phyloP scores from a whole-genome alignment of 2,329 filamentous ascomycete species.

The Venturia effusa region DNA sequence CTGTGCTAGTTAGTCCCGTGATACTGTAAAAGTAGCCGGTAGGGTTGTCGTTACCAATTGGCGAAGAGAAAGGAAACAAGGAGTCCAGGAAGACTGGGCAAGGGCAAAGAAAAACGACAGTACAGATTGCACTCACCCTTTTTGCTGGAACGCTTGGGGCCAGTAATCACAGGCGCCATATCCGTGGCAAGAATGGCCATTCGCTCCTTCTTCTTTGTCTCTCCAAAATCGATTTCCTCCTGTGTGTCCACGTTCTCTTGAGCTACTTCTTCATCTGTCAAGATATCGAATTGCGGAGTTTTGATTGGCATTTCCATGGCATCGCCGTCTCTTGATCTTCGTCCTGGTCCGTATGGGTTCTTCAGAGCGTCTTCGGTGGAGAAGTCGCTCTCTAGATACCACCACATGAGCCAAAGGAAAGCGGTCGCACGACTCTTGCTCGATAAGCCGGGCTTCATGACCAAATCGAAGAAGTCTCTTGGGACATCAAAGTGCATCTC shows the following conservation, averaged over 20 bases:
- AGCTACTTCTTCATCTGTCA: slow-evolving; percentile 55
- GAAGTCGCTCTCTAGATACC: slow-evolving; percentile 94
- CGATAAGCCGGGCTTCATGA: slow-evolving; percentile 79
- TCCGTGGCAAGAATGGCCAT: slow-evolving; percentile 62
- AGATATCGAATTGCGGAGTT: slow-evolving; percentile 54
- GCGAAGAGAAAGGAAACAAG: background rate
- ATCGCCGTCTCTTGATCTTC: slow-evolving; percentile 24
- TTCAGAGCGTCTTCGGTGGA: slow-evolving; percentile 74
- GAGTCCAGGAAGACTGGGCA: background rate
- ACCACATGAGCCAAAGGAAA: slow-evolving; percentile 98
- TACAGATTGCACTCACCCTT: slow-evolving; percentile 26
- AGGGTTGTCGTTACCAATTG: background rate
- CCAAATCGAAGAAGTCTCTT: slow-evolving; percentile 88
- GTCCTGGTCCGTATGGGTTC: slow-evolving; percentile 74
- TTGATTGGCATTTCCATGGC: slow-evolving; percentile 38
- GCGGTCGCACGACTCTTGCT: slow-evolving; percentile 75
- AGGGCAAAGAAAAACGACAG: background rate
- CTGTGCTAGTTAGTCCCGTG: background rate
- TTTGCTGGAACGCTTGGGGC: slow-evolving; percentile 38
- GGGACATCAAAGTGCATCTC: slow-evolving; percentile 80
- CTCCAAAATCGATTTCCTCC: slow-evolving; percentile 59
- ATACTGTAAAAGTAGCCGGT: background rate
- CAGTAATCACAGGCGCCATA: slow-evolving; percentile 53
- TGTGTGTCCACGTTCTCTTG: slow-evolving; percentile 60
- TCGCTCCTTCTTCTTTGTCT: slow-evolving; percentile 62